Conservation (phyloP, 345 rosid genomes). For the Carallia brachiata region DNA sequence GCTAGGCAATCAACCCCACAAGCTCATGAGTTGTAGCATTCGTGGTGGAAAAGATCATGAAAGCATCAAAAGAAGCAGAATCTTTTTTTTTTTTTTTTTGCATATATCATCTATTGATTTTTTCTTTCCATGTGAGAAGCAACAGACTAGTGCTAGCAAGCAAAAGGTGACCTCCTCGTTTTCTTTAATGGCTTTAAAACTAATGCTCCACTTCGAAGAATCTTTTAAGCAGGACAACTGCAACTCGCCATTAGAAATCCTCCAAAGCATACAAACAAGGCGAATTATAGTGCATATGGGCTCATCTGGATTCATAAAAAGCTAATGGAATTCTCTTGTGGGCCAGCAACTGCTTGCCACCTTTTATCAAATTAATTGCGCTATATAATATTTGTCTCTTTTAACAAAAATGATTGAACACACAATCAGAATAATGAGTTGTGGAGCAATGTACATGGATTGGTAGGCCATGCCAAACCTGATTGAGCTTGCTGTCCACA, state of each 20-base stretch:
- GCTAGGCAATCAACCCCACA: too few species aligned
- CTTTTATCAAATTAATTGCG: slow-evolving; percentile 13
- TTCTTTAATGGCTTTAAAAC: background rate
- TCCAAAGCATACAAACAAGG: slow-evolving; percentile 4
- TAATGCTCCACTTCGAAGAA: slow-evolving; percentile 4
- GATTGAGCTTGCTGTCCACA: slow-evolving; percentile 10
- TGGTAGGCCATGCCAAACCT: slow-evolving; percentile 19
- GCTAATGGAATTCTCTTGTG: slow-evolving; percentile 23
- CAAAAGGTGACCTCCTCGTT: slow-evolving; percentile 21
- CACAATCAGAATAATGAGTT: slow-evolving; percentile 21
- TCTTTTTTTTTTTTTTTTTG: too few species aligned
- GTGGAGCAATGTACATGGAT: slow-evolving; percentile 14
- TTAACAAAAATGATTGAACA: slow-evolving; percentile 20
- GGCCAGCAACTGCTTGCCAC: slow-evolving; percentile 32
- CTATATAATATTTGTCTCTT: slow-evolving; percentile 36
- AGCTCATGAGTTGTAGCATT: too few species aligned
- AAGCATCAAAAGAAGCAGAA: too few species aligned
- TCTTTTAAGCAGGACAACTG: slow-evolving; percentile 19
- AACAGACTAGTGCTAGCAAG: background rate
- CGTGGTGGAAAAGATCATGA: too few species aligned
- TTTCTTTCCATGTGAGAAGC: slow-evolving; percentile 18
- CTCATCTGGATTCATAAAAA: too few species aligned
- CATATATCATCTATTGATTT: background rate
- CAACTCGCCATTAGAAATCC: slow-evolving; percentile 23
- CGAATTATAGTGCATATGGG: background rate